Evolutionary conservation across 2,329 filamentous ascomycete species (phyloP), one percentile per base, ranked within the genome.

Genomic region (Blastomyces silverae): DNA sequence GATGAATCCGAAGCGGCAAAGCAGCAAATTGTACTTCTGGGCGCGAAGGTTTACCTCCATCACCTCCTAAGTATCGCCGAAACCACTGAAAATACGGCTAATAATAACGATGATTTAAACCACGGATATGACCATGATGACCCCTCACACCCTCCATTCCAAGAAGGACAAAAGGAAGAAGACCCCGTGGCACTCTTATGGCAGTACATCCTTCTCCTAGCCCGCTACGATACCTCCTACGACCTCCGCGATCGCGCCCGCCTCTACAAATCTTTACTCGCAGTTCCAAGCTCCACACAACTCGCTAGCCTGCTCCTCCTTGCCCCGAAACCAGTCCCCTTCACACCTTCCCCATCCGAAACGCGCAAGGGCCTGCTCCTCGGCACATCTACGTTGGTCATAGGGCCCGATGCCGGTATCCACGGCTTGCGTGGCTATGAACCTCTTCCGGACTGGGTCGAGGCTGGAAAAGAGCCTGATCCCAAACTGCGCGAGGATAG

Each of bases 11-110:
- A 97, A 73, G 82, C 88, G 37, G 92, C 91, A 15, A 96, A 96
- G 75, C 84, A 92, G 65, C 94, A 99, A 75, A 95, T 97, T 68
- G 83, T 99, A 20, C 82, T 99, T 0, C 83, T 99, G 2, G 94
- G 90, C 7, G 93, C 94, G n/a, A 97, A 97, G 73, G 92, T 97
- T 1, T 97, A 97, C 73, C 83, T 97, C 20, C 91, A 97, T 71
- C 86, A 95, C 73, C 77, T 97, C 50, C 85, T 66, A 82, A 85
- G 72, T 79, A 80, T 68, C 78, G 84, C 52, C n/a, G 59, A 67
- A 20, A 44, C 39, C 8, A 20, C 50, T 8, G 7, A 63, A 64
- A 20, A n/a, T 20, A 48, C 3, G 53, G 28, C 34, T 5, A 55
- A 53, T 46, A 42, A 46, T 34, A 64, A 57, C 31, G 55, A 55